Evolutionary conservation across 2,329 filamentous ascomycete species (phyloP).

Genomic region (Microsporum canis): DNA sequence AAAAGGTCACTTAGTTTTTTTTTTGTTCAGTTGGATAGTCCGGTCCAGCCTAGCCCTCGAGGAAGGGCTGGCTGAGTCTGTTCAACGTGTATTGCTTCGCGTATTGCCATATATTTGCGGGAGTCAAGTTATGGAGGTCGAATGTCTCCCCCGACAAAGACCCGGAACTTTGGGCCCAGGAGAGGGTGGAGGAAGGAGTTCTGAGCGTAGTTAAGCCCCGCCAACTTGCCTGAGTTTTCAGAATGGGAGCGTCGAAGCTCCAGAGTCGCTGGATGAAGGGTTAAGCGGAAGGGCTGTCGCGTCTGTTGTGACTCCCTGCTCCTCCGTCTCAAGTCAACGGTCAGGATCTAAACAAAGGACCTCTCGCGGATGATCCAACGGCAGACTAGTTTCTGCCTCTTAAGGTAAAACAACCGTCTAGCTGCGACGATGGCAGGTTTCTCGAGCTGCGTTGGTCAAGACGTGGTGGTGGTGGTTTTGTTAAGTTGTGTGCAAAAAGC

Average conservation of each 20-base stretch:
- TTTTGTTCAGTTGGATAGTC: not conserved
- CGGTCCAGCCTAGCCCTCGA: conserved; percentile 32
- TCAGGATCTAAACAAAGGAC: not conserved
- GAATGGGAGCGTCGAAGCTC: conserved; percentile 31
- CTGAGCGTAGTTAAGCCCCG: conserved; percentile 62
- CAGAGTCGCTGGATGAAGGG: conserved; percentile 25
- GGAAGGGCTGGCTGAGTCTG: conserved; percentile 31
- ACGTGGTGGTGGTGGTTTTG: not conserved
- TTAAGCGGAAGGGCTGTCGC: conserved; percentile 6
- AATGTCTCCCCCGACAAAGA: conserved; percentile 92
- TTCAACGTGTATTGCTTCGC: conserved; percentile 21
- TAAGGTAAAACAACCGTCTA: not conserved
- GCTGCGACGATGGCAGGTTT: not conserved
- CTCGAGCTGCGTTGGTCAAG: not conserved
- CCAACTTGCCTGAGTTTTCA: conserved; percentile 72
- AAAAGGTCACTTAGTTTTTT: too few species aligned
- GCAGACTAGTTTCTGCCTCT: not conserved
- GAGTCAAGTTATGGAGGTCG: conserved; percentile 85
- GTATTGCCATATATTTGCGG: conserved; percentile 23
- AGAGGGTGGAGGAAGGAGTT: conserved; percentile 75
- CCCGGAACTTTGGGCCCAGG: conserved; percentile 83
- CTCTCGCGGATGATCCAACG: not conserved
- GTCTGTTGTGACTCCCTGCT: not conserved
- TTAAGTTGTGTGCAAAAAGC: not conserved
- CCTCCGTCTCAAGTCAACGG: not conserved